These are phyloP conservation scores for Balansia obtecta DNA, from an alignment of 2,329 filamentous ascomycete genomes.

Conservation along the genomic window DNA sequence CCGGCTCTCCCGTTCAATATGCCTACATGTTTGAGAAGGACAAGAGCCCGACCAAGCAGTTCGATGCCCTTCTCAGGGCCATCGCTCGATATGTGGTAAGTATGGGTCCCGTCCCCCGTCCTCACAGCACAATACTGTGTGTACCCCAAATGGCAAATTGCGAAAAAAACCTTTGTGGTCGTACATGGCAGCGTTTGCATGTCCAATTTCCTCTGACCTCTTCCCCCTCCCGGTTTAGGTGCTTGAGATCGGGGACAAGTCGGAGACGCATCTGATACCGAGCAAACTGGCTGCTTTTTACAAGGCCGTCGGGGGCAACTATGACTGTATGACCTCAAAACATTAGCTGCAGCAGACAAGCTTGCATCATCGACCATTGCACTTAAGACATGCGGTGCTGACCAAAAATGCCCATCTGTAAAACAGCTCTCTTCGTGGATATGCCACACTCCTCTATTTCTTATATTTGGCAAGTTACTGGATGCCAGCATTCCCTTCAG, in stretches of 20 bases:
- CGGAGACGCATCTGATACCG: constrained; percentile 43
- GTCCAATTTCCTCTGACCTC: constrained; percentile 9
- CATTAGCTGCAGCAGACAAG: background rate
- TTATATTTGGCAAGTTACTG: constrained; percentile 84
- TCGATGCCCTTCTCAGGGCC: constrained; percentile 56
- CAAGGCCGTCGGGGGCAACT: constrained; percentile 60
- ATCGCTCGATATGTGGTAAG: constrained; percentile 61
- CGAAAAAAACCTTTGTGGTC: background rate
- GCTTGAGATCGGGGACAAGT: constrained; percentile 44
- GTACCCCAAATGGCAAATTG: background rate
- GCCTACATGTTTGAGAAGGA: constrained; percentile 55
- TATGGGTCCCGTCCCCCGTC: background rate
- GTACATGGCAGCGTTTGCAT: background rate
- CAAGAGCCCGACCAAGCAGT: constrained; percentile 53
- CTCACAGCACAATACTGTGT: background rate
- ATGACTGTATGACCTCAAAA: constrained; percentile 43
- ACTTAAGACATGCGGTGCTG: background rate
- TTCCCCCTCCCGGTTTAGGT: constrained; percentile 36
- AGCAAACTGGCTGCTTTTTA: constrained; percentile 68
- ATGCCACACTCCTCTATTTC: constrained; percentile 66
- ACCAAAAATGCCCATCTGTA: constrained; percentile 1
- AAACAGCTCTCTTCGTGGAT: constrained; percentile 58
- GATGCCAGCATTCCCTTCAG: constrained; percentile 79
- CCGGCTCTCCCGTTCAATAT: constrained; percentile 31
- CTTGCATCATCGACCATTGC: background rate